Evolutionary conservation across 2,329 filamentous ascomycete species (phyloP), one percentile per base, ranked within the genome.

Genomic region (Seiridium cupressi): DNA sequence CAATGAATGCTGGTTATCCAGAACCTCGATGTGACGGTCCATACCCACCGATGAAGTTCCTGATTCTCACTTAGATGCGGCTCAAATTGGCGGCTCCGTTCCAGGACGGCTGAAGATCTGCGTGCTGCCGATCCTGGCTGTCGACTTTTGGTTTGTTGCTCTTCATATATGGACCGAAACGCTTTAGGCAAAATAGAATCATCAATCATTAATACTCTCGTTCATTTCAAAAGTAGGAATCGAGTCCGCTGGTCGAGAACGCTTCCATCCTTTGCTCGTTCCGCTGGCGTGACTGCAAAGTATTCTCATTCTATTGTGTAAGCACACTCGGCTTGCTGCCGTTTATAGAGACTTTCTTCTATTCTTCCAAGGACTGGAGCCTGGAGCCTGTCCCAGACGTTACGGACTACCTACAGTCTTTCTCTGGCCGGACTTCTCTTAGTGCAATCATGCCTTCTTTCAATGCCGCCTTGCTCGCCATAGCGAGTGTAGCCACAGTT

Each of bases 401-500:
- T 26, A 26, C 18, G 18, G 18, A 26, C 18, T 26, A 26, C 18
- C 18, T 26, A 26, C 18, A 26, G 18, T 26, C 18, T 26, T 26
- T 26, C 18, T 26, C 18, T 26, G 18, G 18, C 18, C 18, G 18
- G 1, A 1, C 1, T 2, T 26, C 18, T 26, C 18, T 26, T 26
- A 5, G 10, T 26, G 3, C 13, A 11, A 47, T 3, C 31, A 59
- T 59, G 57, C n/a, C 10, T 32, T 47, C 47, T n/a, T 8, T 53
- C 18, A 34, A 18, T 10, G 10, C 47, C 4, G n/a, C 61, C 31
- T 13, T 63, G n/a, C 54, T 60, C 32, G 51, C 56, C 55, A 48
- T 68, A 32, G 53, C 46, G 32, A 57, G 53, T 35, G 51, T 46
- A 18, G 9, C 56, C n/a, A 38, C 54, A 3, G 64, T 61, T 3